These are phyloP conservation scores for Gyrodon lividus DNA, from an alignment of 768 basidiomycete genomes.

Conservation along the genomic window DNA sequence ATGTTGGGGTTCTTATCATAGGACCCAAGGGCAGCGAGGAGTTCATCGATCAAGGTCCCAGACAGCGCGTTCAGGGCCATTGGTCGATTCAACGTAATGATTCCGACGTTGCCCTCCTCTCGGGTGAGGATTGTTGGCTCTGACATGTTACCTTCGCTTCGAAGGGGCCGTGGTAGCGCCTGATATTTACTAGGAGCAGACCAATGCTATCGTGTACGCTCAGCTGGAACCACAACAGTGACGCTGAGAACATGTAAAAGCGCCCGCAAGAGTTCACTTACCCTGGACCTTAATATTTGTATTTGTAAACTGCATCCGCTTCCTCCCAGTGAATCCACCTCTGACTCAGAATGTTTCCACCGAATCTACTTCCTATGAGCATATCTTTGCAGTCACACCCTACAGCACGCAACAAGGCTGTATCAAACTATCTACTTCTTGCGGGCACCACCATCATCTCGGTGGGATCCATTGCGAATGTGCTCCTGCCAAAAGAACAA, in stretches of 20 bases:
- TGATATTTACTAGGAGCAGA: too few species aligned
- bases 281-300: too few species aligned
- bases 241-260: background rate
- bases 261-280: too few species aligned
- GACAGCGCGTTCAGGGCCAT: constrained; percentile 85
- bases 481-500: constrained; percentile 56
- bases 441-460: constrained; percentile 53
- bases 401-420: constrained; percentile 49
- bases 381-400: constrained; percentile 42
- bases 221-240: background rate
- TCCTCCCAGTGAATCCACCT: background rate
- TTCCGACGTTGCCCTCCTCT: constrained; percentile 24
- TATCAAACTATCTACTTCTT: constrained; percentile 38
- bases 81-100: constrained; percentile 85
- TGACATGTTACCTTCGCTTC: constrained; percentile 15
- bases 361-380: constrained; percentile 5
- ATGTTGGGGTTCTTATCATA: constrained; percentile 69
- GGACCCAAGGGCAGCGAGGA: constrained; percentile 69
- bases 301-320: too few species aligned
- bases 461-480: constrained; percentile 43
- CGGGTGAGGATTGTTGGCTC: constrained; percentile 22
- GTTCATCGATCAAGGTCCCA: constrained; percentile 71
- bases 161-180: too few species aligned
- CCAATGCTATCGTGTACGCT: too few species aligned
- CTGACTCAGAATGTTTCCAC: constrained; percentile 6